Evolutionary conservation across 768 basidiomycete species (phyloP).

Genomic region (Leccinum subgranulosum): DNA sequence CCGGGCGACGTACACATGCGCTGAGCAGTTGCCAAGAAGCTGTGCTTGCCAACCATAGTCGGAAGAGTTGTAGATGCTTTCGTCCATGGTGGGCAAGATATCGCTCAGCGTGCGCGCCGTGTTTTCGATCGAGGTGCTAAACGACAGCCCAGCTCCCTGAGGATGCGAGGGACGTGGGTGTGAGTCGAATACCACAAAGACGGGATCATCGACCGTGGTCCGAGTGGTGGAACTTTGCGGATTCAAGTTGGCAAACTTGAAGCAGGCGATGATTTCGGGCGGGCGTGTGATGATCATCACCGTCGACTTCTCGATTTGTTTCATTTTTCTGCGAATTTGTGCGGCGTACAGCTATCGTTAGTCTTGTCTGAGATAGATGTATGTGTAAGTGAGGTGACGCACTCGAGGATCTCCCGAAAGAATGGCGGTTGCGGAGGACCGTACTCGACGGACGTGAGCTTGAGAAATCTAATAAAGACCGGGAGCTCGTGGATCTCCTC

Average conservation of each 20-base stretch:
- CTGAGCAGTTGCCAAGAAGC: conserved; percentile 57
- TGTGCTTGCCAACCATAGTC: conserved; percentile 63
- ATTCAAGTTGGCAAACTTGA: conserved; percentile 30
- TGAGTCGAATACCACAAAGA: conserved; percentile 66
- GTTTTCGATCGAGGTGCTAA: conserved; percentile 44
- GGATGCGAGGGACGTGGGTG: conserved; percentile 61
- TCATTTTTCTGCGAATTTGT: conserved; percentile 22
- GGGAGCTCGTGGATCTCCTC: conserved; percentile 51
- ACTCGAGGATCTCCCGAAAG: conserved; percentile 34
- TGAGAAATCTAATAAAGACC: conserved; percentile 43
- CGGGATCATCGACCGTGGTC: conserved; percentile 14
- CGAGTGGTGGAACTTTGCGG: background rate
- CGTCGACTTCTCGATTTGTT: conserved; percentile 18
- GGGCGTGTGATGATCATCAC: conserved; percentile 63
- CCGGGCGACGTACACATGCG: conserved; percentile 48
- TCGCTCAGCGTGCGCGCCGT: conserved; percentile 44
- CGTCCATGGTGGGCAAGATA: conserved; percentile 47
- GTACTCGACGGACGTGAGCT: conserved; percentile 34
- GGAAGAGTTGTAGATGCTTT: conserved; percentile 38
- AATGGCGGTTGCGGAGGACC: conserved; percentile 35
- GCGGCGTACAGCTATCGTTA: background rate
- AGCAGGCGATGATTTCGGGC: conserved; percentile 62
- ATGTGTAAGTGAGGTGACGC: conserved; percentile 1
- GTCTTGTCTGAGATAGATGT: background rate
- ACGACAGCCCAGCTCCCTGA: conserved; percentile 55